These are phyloP conservation scores for Ogataea nakhonphanomensis DNA, from an alignment of 805 yeast genomes.

Conservation along the genomic window DNA sequence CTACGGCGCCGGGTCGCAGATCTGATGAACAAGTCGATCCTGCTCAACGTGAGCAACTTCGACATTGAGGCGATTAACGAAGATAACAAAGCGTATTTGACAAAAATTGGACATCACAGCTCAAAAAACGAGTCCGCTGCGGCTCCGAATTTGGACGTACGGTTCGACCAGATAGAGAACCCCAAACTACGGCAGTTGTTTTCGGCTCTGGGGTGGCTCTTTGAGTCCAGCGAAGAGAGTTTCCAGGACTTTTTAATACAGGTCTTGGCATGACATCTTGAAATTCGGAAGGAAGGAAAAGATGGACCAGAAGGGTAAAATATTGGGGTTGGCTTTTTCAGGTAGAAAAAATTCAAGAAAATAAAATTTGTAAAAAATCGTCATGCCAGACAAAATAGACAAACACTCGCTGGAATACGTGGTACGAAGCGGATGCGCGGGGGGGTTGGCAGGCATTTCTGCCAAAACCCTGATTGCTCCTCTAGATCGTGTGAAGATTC, in stretches of 20 bases:
- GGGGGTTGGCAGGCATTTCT: conserved; percentile 94
- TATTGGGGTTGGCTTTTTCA: conserved; percentile 6
- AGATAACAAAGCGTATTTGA: conserved; percentile 13
- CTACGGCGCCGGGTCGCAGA: conserved; percentile 65
- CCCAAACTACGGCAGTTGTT: conserved; percentile 26
- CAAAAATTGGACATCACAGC: conserved; percentile 11
- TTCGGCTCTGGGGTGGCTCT: conserved; percentile 29
- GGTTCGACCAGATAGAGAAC: conserved; percentile 18
- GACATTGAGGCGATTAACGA: conserved; percentile 15
- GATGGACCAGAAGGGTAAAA: conserved; percentile 9
- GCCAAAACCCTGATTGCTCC: conserved; percentile 97
- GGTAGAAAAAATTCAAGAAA: conserved; percentile 1
- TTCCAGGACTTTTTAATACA: conserved; percentile 10
- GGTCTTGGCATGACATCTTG: conserved; percentile 1
- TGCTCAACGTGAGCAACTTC: conserved; percentile 35
- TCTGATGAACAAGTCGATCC: conserved; percentile 64
- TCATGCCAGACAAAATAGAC: conserved; percentile 38
- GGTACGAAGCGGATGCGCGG: conserved; percentile 82
- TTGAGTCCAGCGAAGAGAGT: conserved; percentile 8
- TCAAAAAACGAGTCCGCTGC: conserved; percentile 4
- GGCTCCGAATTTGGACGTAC: conserved; percentile 9
- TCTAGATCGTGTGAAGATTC: conserved; percentile 86
- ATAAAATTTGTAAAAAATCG: not conserved
- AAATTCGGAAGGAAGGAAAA: conserved; percentile 8
- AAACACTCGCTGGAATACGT: conserved; percentile 77